Conservation (phyloP, 768 basidiomycete species). For the Mycena latifolia region DNA sequence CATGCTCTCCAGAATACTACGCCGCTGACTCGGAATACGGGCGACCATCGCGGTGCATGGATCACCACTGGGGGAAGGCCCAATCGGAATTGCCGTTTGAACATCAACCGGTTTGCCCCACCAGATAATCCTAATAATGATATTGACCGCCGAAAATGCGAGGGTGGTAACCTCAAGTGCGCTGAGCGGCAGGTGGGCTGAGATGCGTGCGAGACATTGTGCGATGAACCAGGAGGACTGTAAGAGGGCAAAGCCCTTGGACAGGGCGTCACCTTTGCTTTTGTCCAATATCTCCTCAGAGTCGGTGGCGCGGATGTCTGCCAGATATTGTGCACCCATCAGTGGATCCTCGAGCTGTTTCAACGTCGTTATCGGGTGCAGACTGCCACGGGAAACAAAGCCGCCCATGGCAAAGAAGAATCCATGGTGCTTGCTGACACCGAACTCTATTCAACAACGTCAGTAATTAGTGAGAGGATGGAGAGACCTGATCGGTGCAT, state of each 20-base stretch:
- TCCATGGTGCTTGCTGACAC: neutral
- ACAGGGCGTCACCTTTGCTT: constrained; percentile 35
- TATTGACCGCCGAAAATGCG: constrained; percentile 46
- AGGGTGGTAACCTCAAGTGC: constrained; percentile 51
- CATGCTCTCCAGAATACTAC: neutral
- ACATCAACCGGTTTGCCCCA: constrained; percentile 55
- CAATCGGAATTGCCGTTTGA: neutral
- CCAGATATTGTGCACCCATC: neutral
- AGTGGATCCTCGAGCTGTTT: neutral
- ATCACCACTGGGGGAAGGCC: neutral
- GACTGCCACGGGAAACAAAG: neutral
- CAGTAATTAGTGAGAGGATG: too few relatives aligned
- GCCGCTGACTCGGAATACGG: neutral
- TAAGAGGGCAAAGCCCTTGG: constrained; percentile 34
- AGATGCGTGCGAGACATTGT: constrained; percentile 39
- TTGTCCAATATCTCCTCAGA: constrained; percentile 27
- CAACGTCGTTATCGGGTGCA: neutral
- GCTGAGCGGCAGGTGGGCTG: constrained; percentile 43
- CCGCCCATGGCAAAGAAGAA: constrained; percentile 23
- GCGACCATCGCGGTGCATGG: constrained; percentile 27
- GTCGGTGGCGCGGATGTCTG: neutral
- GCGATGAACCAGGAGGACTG: constrained; percentile 30
- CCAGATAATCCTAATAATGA: constrained; percentile 48
- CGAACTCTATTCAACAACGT: too few relatives aligned
- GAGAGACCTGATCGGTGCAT: too few relatives aligned